phyloP scores from a whole-genome alignment of 306 rosid genomes.

The Prunus armeniaca region DNA sequence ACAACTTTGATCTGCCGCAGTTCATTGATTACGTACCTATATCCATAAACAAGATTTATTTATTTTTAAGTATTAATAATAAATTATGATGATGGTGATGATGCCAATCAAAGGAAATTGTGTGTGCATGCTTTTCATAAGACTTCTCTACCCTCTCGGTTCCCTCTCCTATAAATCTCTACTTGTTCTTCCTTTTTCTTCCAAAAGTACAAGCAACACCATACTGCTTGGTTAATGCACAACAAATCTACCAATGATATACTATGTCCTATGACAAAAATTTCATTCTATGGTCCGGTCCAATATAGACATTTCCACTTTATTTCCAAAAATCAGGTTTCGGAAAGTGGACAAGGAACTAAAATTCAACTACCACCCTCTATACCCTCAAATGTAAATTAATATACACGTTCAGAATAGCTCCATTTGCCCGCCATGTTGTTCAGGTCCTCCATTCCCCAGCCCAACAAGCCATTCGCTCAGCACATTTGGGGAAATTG shows the following conservation, averaged over 20 bases:
- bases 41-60: background rate
- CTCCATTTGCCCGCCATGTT: background rate
- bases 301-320: background rate
- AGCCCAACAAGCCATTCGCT: background rate
- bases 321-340: background rate
- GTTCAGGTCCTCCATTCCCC: background rate
- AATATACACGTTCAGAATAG: background rate
- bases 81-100: background rate
- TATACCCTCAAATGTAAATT: background rate
- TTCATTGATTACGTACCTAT: constrained; percentile 28
- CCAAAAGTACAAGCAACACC: background rate
- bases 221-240: background rate
- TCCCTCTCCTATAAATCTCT: background rate
- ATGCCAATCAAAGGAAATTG: background rate
- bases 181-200: background rate
- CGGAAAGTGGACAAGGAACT: background rate
- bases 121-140: no score
- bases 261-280: background rate
- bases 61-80: background rate
- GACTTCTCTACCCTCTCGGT: background rate
- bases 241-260: background rate
- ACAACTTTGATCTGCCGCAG: constrained; percentile 40
- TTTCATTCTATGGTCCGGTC: background rate
- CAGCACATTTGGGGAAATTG: background rate
- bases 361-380: background rate